Percentiles rank a stretch among this genome's conserved stretches.
Conservation (phyloP, 2,329 filamentous ascomycete species). For the Triangularia verruculosa region DNA sequence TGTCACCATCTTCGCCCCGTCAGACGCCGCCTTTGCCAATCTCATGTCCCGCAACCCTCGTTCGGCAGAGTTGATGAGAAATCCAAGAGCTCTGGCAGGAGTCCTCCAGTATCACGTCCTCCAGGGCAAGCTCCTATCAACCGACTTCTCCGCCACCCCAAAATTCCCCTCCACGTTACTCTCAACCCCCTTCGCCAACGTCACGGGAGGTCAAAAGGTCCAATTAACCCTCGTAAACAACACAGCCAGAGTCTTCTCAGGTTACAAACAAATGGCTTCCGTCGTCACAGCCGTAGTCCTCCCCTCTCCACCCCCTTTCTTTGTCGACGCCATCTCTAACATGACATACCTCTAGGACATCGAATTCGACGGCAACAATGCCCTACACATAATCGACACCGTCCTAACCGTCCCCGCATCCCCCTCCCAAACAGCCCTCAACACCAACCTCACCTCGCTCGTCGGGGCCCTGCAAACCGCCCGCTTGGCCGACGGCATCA, state of each 20-base stretch:
- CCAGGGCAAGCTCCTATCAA: conserved; percentile 44
- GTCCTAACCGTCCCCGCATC: conserved; percentile 45
- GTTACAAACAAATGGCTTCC: conserved; percentile 19
- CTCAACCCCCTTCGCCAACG: conserved; percentile 52
- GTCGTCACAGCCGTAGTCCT: conserved; percentile 20
- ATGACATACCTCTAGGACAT: conserved; percentile 15
- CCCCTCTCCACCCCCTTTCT: not conserved
- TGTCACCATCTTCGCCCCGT: conserved; percentile 57
- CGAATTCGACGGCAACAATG: conserved; percentile 50
- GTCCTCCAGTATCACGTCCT: conserved; percentile 53
- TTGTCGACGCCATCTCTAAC: not conserved
- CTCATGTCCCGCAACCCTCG: conserved; percentile 35
- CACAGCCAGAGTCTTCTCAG: conserved; percentile 21
- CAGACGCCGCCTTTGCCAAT: conserved; percentile 46
- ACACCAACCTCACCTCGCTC: conserved; percentile 40
- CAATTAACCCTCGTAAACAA: conserved; percentile 17
- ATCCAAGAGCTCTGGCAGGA: conserved; percentile 21
- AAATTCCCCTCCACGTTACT: conserved; percentile 44
- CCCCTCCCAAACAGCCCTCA: conserved; percentile 19
- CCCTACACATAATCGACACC: conserved; percentile 52
- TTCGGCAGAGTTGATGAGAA: conserved; percentile 42
- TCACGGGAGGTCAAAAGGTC: conserved; percentile 59
- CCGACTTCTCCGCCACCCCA: conserved; percentile 31
- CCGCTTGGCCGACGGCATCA: conserved; percentile 43
- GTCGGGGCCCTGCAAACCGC: conserved; percentile 45